These are phyloP conservation scores for Pythium chondricola DNA, from an alignment of 352 stramenopile species.

Conservation along the genomic window DNA sequence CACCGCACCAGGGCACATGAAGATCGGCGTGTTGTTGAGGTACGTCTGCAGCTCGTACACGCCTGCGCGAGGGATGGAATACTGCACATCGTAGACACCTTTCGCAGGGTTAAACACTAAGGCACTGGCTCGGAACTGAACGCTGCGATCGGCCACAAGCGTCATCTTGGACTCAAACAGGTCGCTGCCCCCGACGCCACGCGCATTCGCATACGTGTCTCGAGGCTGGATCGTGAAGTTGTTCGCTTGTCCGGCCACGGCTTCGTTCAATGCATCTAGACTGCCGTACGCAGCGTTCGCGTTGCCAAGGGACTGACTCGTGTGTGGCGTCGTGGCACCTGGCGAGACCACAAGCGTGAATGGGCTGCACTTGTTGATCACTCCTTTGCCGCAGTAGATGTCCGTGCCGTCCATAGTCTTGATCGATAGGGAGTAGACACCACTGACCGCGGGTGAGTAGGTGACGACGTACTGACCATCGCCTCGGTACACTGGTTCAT, in stretches of 20 bases:
- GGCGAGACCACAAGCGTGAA: slow-evolving; percentile 86
- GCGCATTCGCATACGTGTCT: slow-evolving; percentile 91
- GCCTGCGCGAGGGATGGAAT: slow-evolving; percentile 89
- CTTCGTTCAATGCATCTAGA: slow-evolving; percentile 88
- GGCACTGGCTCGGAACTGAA: slow-evolving; percentile 83
- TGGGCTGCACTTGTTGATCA: slow-evolving; percentile 91
- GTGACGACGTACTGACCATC: slow-evolving; percentile 88
- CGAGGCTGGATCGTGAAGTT: slow-evolving; percentile 95
- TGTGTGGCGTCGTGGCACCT: slow-evolving; percentile 84
- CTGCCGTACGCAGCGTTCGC: slow-evolving; percentile 42
- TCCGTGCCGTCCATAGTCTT: slow-evolving; percentile 88
- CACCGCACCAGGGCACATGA: slow-evolving; percentile 78
- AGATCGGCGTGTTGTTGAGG: slow-evolving; percentile 79
- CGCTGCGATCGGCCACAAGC: slow-evolving; percentile 33
- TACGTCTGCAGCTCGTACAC: slow-evolving; percentile 81
- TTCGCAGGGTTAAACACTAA: slow-evolving; percentile 25
- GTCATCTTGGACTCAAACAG: slow-evolving; percentile 86
- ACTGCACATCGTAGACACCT: slow-evolving; percentile 90
- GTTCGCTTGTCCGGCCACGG: slow-evolving; percentile 86
- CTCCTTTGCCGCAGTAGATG: slow-evolving; percentile 93
- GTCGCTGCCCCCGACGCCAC: slow-evolving; percentile 42
- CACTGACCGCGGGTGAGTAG: slow-evolving; percentile 83
- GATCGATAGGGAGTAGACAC: slow-evolving; percentile 87
- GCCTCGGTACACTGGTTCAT: slow-evolving; percentile 82
- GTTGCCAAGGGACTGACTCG: slow-evolving; percentile 82